Conservation (phyloP, 1,284 basidiomycete species). For the Sanguinoderma infundibulare region DNA sequence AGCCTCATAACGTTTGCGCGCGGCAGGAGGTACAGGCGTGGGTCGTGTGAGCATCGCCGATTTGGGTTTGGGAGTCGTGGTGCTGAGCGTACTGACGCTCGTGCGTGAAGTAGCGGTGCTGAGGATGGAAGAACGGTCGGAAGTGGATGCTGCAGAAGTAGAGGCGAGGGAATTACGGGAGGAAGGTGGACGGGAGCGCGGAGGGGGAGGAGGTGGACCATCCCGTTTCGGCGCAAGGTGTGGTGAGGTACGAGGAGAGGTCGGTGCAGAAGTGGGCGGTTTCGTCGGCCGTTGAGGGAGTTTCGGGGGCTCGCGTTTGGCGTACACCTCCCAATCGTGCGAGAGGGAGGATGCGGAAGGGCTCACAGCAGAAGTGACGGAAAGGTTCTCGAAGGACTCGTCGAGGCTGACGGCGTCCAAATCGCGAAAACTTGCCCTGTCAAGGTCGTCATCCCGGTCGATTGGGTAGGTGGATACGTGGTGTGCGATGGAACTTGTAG, state of each 20-base stretch:
- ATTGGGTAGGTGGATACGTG: slow-evolving; percentile 53
- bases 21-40: slow-evolving; percentile 66
- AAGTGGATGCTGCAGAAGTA: slow-evolving; percentile 43
- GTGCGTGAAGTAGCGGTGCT: slow-evolving; percentile 56
- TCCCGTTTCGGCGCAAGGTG: slow-evolving; percentile 27
- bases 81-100: slow-evolving; percentile 42
- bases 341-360: slow-evolving; percentile 29
- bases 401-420: slow-evolving; percentile 60
- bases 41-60: slow-evolving; percentile 46
- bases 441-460: slow-evolving; percentile 41
- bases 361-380: slow-evolving; percentile 39
- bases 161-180: slow-evolving; percentile 30
- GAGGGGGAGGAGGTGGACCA: slow-evolving; percentile 28
- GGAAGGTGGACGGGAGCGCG: slow-evolving; percentile 26
- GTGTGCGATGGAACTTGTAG: slow-evolving; percentile 40
- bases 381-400: slow-evolving; percentile 75
- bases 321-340: slow-evolving; percentile 37
- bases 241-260: slow-evolving; percentile 27
- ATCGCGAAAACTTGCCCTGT: slow-evolving; percentile 38
- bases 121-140: slow-evolving; percentile 67
- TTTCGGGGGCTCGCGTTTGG: slow-evolving; percentile 49
- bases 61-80: slow-evolving; percentile 28
- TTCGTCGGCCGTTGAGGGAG: slow-evolving; percentile 54
- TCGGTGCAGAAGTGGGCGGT: slow-evolving; percentile 24
- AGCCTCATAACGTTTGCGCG: slow-evolving; percentile 65